Percentiles rank a stretch among this genome's conserved stretches.
Conservation (phyloP, 106 monocot genomes). For the Acanthochlamys bracteata region DNA sequence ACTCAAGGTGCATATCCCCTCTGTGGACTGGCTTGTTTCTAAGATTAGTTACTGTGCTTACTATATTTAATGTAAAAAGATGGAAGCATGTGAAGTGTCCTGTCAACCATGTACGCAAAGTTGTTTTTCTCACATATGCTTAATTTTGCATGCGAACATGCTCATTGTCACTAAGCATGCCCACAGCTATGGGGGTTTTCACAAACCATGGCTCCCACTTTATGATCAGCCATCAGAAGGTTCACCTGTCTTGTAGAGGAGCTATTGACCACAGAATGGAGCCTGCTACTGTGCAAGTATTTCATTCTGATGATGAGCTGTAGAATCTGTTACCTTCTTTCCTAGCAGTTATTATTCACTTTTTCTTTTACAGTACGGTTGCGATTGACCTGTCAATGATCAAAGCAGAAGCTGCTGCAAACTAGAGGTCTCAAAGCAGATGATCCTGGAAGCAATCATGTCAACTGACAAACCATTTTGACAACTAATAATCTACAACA, state of each 20-base stretch:
- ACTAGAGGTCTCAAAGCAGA: conserved; percentile 46
- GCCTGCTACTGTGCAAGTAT: conserved; percentile 34
- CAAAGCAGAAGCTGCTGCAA: conserved; percentile 69
- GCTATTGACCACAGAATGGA: conserved; percentile 7
- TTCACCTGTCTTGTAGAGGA: conserved; percentile 35
- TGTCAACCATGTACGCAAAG: conserved; percentile 36
- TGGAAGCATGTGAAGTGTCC: conserved; percentile 10
- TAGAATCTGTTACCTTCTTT: neutral
- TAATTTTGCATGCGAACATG: neutral
- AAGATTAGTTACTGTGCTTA: neutral
- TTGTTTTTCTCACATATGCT: neutral
- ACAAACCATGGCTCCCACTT: conserved; percentile 17
- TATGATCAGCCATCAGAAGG: conserved; percentile 29
- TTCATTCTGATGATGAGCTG: neutral
- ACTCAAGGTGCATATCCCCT: conserved; percentile 47
- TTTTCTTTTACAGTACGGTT: conserved; percentile 21
- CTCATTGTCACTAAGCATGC: neutral
- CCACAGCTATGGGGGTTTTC: conserved; percentile 28
- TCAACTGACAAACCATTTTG: no score
- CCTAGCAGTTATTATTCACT: neutral
- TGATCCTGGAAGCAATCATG: no score
- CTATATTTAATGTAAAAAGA: conserved; percentile 4
- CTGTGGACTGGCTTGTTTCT: neutral
- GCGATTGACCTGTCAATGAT: conserved; percentile 47
- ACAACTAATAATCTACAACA: no score